Percentiles rank a stretch among this genome's conserved stretches.
Evolutionary conservation across 495 filamentous ascomycete genomes (phyloP).

Genomic region (Endocarpon pusillum): DNA sequence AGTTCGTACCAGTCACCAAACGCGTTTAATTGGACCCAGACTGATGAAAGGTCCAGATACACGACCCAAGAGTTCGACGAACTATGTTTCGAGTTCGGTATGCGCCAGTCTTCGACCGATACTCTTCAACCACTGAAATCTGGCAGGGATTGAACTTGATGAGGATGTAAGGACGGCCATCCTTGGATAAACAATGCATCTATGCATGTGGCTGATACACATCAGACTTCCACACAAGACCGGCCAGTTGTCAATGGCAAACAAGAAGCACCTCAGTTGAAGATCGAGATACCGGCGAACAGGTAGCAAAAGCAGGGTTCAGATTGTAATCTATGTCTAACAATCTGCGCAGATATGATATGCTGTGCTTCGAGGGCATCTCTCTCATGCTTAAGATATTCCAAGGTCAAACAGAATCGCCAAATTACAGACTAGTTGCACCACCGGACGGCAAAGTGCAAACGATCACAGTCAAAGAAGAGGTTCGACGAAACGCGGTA

Average conservation of each 20-base stretch:
- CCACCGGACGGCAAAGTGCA: constrained; percentile 59
- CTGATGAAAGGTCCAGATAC: constrained; percentile 36
- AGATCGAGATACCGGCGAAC: constrained; percentile 98
- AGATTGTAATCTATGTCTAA: constrained; percentile 10
- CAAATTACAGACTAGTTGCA: constrained; percentile 57
- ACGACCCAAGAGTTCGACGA: constrained; percentile 91
- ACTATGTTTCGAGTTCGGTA: constrained; percentile 95
- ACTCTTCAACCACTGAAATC: neutral
- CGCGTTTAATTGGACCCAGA: constrained; percentile 2
- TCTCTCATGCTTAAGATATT: constrained; percentile 93
- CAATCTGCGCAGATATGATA: constrained; percentile 61
- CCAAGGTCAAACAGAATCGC: constrained; percentile 50
- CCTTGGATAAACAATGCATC: neutral
- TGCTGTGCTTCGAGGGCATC: constrained; percentile 97
- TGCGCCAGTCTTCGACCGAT: constrained; percentile 10
- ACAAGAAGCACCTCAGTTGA: constrained; percentile 80
- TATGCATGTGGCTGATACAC: constrained; percentile 18
- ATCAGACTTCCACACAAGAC: constrained; percentile 45
- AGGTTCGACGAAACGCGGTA: constrained; percentile 25
- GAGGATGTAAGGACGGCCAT: constrained; percentile 47
- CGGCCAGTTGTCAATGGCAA: constrained; percentile 58
- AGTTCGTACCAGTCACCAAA: constrained; percentile 37
- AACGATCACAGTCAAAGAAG: constrained; percentile 59
- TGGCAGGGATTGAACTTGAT: constrained; percentile 75
- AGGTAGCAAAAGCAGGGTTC: constrained; percentile 25